A percentile compares a stretch with the other conserved stretches of the same genome.
These are phyloP conservation scores for Saprolegnia diclina DNA, from an alignment of 352 stramenopile genomes.

Conservation along the genomic window DNA sequence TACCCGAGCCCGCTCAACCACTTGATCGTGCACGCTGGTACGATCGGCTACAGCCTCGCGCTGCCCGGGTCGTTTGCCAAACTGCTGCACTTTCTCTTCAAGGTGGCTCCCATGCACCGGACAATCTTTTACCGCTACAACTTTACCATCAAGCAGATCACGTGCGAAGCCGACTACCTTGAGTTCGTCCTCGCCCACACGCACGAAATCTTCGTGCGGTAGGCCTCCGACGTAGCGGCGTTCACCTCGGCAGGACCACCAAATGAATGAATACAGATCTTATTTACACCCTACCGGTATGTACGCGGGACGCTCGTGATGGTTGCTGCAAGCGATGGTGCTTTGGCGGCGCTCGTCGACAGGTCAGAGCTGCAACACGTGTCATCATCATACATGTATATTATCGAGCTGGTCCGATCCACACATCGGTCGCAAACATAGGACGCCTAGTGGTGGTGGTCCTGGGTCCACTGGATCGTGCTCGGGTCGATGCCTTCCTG, in stretches of 20 bases:
- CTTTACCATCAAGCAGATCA: not conserved
- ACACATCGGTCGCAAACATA: no score
- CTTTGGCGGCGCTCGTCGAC: no score
- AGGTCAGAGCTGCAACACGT: no score
- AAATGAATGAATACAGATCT: not conserved
- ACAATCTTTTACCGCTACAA: no score
- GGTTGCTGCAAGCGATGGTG: no score
- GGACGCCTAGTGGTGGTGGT: constrained; percentile 61
- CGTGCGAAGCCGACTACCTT: not conserved
- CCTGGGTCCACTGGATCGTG: constrained; percentile 98
- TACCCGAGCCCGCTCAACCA: not conserved
- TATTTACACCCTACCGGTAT: no score
- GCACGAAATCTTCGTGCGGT: constrained; percentile 2
- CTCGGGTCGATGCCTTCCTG: constrained; percentile 99
- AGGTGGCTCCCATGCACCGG: no score
- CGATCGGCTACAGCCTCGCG: no score
- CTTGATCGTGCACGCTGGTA: not conserved
- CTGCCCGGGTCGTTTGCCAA: constrained; percentile 1
- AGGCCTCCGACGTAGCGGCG: not conserved
- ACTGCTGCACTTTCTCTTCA: not conserved
- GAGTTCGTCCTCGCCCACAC: not conserved
- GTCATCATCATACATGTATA: no score
- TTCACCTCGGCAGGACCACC: not conserved
- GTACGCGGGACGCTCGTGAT: no score
- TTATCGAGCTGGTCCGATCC: no score